Evolutionary conservation across 2,329 filamentous ascomycete genomes (phyloP).

Genomic region (Ceratocystis papillata): DNA sequence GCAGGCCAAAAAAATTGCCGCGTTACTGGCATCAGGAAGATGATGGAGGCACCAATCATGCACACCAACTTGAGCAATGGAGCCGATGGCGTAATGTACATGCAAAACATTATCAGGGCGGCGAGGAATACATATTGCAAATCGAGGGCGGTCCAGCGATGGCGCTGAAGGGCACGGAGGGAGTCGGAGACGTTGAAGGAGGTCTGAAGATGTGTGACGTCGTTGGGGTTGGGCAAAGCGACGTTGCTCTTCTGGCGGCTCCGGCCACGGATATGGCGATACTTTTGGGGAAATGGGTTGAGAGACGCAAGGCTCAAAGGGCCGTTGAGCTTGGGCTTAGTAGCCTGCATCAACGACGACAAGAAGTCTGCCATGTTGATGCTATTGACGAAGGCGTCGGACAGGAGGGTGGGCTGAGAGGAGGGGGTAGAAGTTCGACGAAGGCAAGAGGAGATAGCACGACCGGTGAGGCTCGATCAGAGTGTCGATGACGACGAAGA

Average conservation of each 20-base stretch:
- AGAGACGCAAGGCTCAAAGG: slow-evolving; percentile 36
- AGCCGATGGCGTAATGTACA: slow-evolving; percentile 72
- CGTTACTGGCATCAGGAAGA: slow-evolving; percentile 71
- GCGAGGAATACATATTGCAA: slow-evolving; percentile 71
- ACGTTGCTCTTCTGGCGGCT: slow-evolving; percentile 34
- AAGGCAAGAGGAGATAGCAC: neutral
- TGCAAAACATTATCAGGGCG: slow-evolving; percentile 66
- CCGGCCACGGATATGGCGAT: slow-evolving; percentile 34
- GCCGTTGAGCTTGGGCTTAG: slow-evolving; percentile 36
- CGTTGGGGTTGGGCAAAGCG: slow-evolving; percentile 36
- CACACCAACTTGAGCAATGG: slow-evolving; percentile 66
- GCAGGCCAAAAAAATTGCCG: slow-evolving; percentile 87
- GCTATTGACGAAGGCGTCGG: neutral
- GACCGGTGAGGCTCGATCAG: neutral
- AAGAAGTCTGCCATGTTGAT: slow-evolving; percentile 34
- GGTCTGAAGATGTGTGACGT: slow-evolving; percentile 64
- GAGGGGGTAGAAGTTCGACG: neutral
- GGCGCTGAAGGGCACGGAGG: slow-evolving; percentile 60
- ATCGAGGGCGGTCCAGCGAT: slow-evolving; percentile 74
- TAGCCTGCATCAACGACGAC: slow-evolving; percentile 31
- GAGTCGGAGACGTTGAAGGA: slow-evolving; percentile 75
- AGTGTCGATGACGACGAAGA: neutral
- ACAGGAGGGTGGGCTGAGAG: neutral
- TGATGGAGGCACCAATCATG: slow-evolving; percentile 53
- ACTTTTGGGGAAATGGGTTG: slow-evolving; percentile 36